These are phyloP conservation scores for Pseudocercospora fijiensis DNA, from an alignment of 2,329 filamentous ascomycete species.

Conservation along the genomic window DNA sequence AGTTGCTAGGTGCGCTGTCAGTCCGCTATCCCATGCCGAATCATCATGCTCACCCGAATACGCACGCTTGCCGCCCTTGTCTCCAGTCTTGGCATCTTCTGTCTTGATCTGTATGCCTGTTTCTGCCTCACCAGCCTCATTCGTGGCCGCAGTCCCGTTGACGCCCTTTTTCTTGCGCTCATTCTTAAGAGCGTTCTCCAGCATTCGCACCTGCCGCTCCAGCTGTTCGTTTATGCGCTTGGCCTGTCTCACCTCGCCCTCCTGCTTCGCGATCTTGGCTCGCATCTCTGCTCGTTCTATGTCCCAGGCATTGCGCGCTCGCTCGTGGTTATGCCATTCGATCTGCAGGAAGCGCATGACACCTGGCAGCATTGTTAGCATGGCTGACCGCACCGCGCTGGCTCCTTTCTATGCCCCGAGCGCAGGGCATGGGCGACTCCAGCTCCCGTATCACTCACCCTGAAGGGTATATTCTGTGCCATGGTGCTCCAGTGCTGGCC, in stretches of 20 bases:
- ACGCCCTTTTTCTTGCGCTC: slow-evolving; percentile 63
- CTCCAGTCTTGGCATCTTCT: slow-evolving; percentile 23
- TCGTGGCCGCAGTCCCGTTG: slow-evolving; percentile 25
- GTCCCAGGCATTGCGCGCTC: slow-evolving; percentile 97
- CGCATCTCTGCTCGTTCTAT: slow-evolving; percentile 99
- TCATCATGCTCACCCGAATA: neutral
- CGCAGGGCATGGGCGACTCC: neutral
- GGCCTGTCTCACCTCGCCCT: slow-evolving; percentile 82
- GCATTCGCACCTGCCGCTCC: slow-evolving; percentile 83
- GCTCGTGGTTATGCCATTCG: slow-evolving; percentile 98
- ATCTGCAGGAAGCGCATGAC: slow-evolving; percentile 99
- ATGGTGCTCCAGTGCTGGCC: slow-evolving; percentile 51
- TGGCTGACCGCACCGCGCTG: neutral
- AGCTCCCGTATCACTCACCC: slow-evolving; percentile 51
- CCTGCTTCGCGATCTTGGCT: slow-evolving; percentile 88
- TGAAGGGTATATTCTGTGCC: slow-evolving; percentile 72
- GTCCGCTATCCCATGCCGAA: slow-evolving; percentile 16
- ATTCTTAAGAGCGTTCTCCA: slow-evolving; percentile 83
- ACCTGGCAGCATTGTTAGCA: slow-evolving; percentile 54
- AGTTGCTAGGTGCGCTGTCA: slow-evolving; percentile 39
- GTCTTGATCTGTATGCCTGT: slow-evolving; percentile 32
- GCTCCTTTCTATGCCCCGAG: neutral
- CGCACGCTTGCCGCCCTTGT: slow-evolving; percentile 29
- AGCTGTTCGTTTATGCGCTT: slow-evolving; percentile 86
- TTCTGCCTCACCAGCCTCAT: slow-evolving; percentile 22